phyloP scores from a whole-genome alignment of 2,329 filamentous ascomycete species.

The Pseudogymnoascus sp. region DNA sequence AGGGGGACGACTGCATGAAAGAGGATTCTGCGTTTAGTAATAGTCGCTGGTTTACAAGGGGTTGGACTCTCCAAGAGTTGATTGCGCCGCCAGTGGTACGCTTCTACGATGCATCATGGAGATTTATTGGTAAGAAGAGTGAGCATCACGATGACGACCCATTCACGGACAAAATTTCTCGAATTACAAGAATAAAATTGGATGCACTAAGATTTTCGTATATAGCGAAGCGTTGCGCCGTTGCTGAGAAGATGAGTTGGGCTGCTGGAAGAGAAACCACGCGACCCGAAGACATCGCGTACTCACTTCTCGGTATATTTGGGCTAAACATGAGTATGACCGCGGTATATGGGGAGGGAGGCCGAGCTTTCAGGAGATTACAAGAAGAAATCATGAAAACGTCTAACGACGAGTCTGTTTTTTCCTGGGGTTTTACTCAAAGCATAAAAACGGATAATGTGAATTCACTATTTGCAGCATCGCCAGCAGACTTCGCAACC shows the following conservation, averaged over 20 bases:
- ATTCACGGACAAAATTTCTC: background rate
- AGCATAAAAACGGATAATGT: background rate
- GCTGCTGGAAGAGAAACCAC: slow-evolving; percentile 30
- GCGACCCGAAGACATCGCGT: slow-evolving; percentile 34
- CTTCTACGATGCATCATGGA: slow-evolving; percentile 9
- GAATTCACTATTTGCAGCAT: background rate
- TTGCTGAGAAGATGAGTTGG: slow-evolving; percentile 36
- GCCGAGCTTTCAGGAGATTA: slow-evolving; percentile 28
- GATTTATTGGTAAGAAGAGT: background rate
- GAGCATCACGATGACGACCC: background rate
- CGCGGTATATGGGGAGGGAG: slow-evolving; percentile 34
- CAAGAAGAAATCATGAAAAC: slow-evolving; percentile 30
- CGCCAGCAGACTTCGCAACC: slow-evolving; percentile 2
- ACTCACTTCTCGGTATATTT: slow-evolving; percentile 37
- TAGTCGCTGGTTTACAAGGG: slow-evolving; percentile 13
- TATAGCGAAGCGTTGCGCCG: background rate
- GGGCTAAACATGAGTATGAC: slow-evolving; percentile 34
- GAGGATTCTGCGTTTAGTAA: background rate
- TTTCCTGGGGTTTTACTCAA: slow-evolving; percentile 19
- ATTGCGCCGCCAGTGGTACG: slow-evolving; percentile 9
- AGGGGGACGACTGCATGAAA: background rate
- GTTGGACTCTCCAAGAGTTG: slow-evolving; percentile 14
- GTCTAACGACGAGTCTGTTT: slow-evolving; percentile 29
- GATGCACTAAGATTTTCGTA: background rate
- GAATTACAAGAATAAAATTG: background rate